Conservation (phyloP, 805 yeast species). For the Sugiyamaella qingdaonensis region DNA sequence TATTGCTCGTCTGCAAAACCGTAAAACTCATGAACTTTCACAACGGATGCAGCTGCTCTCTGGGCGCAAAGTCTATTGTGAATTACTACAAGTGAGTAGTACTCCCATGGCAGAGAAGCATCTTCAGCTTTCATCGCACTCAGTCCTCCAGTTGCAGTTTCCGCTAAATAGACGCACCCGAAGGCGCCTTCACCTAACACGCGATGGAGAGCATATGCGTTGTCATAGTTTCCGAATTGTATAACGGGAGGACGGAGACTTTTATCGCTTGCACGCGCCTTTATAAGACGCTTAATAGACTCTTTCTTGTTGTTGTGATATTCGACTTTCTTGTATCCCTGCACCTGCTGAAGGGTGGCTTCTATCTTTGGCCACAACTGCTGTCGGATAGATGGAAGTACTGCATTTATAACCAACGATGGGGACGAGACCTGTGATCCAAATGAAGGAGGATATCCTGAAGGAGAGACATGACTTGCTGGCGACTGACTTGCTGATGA, state of each 20-base stretch:
- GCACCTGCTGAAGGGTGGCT: neutral
- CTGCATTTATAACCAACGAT: neutral
- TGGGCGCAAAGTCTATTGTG: conserved; percentile 34
- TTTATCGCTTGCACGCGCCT: conserved; percentile 29
- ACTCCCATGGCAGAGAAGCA: conserved; percentile 69
- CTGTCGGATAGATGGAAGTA: neutral
- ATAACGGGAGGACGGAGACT: neutral
- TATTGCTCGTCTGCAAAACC: conserved; percentile 64
- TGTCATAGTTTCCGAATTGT: neutral
- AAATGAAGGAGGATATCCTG: neutral
- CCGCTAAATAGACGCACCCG: conserved; percentile 72
- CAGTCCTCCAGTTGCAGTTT: conserved; percentile 49
- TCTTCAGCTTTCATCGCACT: conserved; percentile 69
- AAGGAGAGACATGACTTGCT: neutral
- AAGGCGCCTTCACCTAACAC: conserved; percentile 78
- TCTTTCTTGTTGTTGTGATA: neutral
- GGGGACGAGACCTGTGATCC: neutral
- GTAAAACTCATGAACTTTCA: conserved; percentile 50
- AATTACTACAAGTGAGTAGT: conserved; percentile 60
- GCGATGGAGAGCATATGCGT: conserved; percentile 41
- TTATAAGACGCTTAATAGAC: neutral
- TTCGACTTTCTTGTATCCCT: neutral
- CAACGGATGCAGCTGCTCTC: conserved; percentile 38
- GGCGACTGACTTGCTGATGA: neutral
- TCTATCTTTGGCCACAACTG: conserved; percentile 3